These are phyloP conservation scores for Hsuehochloa calcarea DNA, from an alignment of 176 grass and related monocot species.

Conservation along the genomic window DNA sequence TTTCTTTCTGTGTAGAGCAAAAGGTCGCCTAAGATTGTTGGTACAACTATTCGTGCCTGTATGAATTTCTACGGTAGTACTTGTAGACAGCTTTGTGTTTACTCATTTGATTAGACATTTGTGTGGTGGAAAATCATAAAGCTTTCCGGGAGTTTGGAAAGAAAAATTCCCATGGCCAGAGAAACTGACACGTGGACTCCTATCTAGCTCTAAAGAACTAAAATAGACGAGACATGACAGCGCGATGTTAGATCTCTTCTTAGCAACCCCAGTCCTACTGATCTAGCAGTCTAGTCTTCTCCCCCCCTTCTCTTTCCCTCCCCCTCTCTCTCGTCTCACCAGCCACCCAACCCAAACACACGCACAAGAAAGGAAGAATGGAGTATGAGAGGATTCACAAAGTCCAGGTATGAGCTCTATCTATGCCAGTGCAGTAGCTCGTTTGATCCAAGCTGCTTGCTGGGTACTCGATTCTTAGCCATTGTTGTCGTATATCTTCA, in stretches of 20 bases:
- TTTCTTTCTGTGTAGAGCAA: background rate
- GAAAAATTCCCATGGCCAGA: background rate
- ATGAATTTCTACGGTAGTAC: constrained; percentile 14
- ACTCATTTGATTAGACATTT: constrained; percentile 15
- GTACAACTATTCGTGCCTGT: background rate
- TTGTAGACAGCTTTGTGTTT: background rate
- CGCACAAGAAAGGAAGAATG: constrained; percentile 45
- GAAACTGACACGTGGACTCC: constrained; percentile 20
- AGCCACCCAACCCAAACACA: constrained; percentile 8
- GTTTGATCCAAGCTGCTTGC: background rate
- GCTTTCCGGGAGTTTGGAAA: background rate
- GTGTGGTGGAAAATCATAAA: background rate
- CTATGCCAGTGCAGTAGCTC: background rate
- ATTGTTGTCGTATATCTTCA: background rate
- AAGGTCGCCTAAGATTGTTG: background rate
- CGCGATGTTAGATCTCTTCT: constrained; percentile 38
- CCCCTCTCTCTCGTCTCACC: background rate
- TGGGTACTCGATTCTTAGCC: background rate
- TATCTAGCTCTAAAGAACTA: background rate
- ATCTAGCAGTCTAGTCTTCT: background rate
- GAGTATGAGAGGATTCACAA: constrained; percentile 98
- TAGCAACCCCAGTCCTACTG: constrained; percentile 9
- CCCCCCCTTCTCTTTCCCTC: background rate
- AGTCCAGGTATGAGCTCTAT: constrained; percentile 66
- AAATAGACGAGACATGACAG: constrained; percentile 26